Evolutionary conservation across 371 early-diverging fungal species (phyloP).

Genomic region (Saksenaea vasiformis): DNA sequence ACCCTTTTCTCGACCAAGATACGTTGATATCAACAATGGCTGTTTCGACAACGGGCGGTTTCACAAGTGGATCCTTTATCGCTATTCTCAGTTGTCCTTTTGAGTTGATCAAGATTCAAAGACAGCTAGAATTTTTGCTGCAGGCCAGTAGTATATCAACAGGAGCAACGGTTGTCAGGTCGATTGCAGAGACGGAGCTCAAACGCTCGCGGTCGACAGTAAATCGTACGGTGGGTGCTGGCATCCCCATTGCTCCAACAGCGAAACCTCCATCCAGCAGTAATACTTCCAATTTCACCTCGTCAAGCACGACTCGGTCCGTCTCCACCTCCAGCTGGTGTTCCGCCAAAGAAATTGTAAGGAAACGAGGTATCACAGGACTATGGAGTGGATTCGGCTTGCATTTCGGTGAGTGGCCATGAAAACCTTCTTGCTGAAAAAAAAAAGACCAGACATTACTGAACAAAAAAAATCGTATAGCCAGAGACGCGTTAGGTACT

Average conservation of each 20-base stretch:
- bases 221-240: conserved; percentile 36
- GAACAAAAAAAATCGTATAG: conserved; percentile 15
- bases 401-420: conserved; percentile 52
- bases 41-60: conserved; percentile 63
- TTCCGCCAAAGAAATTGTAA: conserved; percentile 59
- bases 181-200: conserved; percentile 10
- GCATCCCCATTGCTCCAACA: conserved; percentile 28
- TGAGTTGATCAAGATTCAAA: conserved; percentile 82
- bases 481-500: conserved; percentile 75
- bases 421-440: not conserved
- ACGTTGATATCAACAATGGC: conserved; percentile 51
- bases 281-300: not conserved
- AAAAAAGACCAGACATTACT: not conserved
- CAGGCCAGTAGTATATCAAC: conserved; percentile 56
- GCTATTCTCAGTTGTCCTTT: conserved; percentile 75
- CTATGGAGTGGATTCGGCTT: conserved; percentile 53
- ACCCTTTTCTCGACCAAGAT: conserved; percentile 27
- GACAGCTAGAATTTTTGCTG: conserved; percentile 69
- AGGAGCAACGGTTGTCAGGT: conserved; percentile 41
- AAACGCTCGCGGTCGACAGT: conserved; percentile 11
- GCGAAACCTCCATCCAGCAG: conserved; percentile 4
- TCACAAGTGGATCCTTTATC: conserved; percentile 65
- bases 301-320: not conserved
- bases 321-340: conserved; percentile 55
- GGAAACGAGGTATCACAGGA: conserved; percentile 49